These are phyloP conservation scores for Crotalaria pallida DNA, from an alignment of 306 rosid species.

Conservation along the genomic window DNA sequence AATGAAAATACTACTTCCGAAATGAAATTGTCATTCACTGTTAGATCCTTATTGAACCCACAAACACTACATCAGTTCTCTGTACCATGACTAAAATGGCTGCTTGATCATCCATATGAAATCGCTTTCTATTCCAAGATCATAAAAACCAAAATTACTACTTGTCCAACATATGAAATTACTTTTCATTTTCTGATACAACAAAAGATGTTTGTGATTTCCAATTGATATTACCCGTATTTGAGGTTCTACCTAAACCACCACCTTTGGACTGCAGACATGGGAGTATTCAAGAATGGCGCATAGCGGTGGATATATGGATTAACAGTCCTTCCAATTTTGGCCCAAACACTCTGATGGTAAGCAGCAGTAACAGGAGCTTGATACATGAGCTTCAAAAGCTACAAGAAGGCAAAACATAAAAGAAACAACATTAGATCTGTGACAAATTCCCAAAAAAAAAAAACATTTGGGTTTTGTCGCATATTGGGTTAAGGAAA, in stretches of 20 bases:
- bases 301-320: slow-evolving; percentile 53
- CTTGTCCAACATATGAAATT: background rate
- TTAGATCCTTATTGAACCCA: background rate
- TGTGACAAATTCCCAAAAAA: background rate
- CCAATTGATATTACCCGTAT: background rate
- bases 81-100: background rate
- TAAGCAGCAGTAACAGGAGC: slow-evolving; percentile 62
- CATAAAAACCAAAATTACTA: background rate
- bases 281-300: slow-evolving; percentile 50
- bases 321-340: slow-evolving; percentile 43
- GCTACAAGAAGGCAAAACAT: slow-evolving; percentile 27
- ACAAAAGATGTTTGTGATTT: background rate
- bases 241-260: slow-evolving; percentile 54
- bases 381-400: slow-evolving; percentile 72
- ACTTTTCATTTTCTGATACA: background rate
- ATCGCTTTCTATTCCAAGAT: background rate
- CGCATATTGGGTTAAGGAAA: background rate
- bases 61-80: background rate
- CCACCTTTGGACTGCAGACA: slow-evolving; percentile 61
- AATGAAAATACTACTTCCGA: background rate
- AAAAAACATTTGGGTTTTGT: background rate
- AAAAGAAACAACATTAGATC: background rate
- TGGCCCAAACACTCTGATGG: slow-evolving; percentile 67
- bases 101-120: background rate
- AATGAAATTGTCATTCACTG: no score